Evolutionary conservation across 2,329 filamentous ascomycete species (phyloP), one percentile per base, ranked within the genome.

Genomic region (Fusarium oligoseptatum): DNA sequence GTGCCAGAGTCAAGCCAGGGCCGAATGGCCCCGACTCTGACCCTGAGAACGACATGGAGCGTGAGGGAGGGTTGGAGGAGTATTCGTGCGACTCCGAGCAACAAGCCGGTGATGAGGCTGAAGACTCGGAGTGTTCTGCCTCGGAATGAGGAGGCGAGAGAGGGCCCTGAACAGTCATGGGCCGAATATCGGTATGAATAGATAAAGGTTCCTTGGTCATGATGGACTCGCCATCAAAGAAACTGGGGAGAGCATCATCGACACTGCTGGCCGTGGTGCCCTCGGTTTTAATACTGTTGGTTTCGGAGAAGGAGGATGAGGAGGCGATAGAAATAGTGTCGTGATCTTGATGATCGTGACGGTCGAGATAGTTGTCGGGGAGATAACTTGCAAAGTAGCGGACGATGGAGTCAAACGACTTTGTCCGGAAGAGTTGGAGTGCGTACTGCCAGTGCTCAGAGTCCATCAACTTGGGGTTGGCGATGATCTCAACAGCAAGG

Each of bases 321-420:
- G 83, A 80, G 64, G 81, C 80, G 66, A 74, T 75, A 70, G 82
- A 81, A 64, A 75, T 69, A 27, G 75, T 65, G 60, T 74, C 72
- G 11, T 74, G 63, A 14, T 78, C 80, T 32, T 52, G 15, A 64
- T 86, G 68, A 24, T 80, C 80, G 64, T 87, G 82, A 81, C 85
- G 87, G 43, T 81, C 77, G 3, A 84, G 79, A 68, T 88, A 87
- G 70, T 86, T 83, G 12, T 86, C 81, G 29, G 89, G 88, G 9
- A 91, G 85, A 72, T 91, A 91, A 57, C 88, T 90, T 22, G 88
- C 84, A 80, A 90, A 91, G 78, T 89, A 90, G 72, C 88, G 85
- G 71, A 91, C 87, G 70, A 91, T 87, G 20, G 89, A 90, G 80
- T 91, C 89, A 66, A 90, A 86, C 3, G 88, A 90, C 76, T 84